Base-by-base conservation (phyloP, 805 yeast species). In the Saccharomycopsis sp. region DNA sequence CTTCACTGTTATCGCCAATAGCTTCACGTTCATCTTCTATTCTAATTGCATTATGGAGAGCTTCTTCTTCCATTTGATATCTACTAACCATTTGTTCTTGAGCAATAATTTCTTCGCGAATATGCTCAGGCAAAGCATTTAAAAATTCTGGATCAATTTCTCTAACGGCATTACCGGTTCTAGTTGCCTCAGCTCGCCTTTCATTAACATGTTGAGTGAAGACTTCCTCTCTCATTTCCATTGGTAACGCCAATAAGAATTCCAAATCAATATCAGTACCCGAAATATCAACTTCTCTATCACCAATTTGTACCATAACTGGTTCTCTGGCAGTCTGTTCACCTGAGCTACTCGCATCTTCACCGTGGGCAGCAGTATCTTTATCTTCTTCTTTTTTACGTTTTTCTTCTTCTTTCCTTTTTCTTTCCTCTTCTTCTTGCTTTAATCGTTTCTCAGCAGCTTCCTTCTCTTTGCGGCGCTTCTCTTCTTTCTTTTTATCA, bases 231-330 rank as follows among this genome's bases (percentile, higher is more conserved):
- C 96, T 69, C 85, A 89, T 84, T 43, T 85, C 93, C 36, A 86
- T 95, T 0, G 97, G 97, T 29, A 89, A 69, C 0, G 96, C 96
- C 54, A 81, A 83, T 49, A 89, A 68, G 59, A 87, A 89, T 53
- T 85, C 90, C 0, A 95, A 95, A 62, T 89, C 97, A 47, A 89
- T 86, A 44, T 85, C 96, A 2, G 95, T 80, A 0, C 93, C 95
- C 33, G 89, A 75, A 29, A 89, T 84, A 57, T 89, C 94, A 28
- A 89, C 88, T 41, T 79, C 79, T 22, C 81, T 63, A 20, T 83
- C 94, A 29, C 87, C 88, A 52, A 89, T 81, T 9, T 68, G 68
- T 2, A 89, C 87, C 66, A 71, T 73, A 0, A 84, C 68, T 0
- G 94, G 89, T 13, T 72, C 71, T 22, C 22, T 40, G 3, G 42